phyloP scores from a whole-genome alignment of 2,329 filamentous ascomycete genomes.

The Paramyrothecium roridum region DNA sequence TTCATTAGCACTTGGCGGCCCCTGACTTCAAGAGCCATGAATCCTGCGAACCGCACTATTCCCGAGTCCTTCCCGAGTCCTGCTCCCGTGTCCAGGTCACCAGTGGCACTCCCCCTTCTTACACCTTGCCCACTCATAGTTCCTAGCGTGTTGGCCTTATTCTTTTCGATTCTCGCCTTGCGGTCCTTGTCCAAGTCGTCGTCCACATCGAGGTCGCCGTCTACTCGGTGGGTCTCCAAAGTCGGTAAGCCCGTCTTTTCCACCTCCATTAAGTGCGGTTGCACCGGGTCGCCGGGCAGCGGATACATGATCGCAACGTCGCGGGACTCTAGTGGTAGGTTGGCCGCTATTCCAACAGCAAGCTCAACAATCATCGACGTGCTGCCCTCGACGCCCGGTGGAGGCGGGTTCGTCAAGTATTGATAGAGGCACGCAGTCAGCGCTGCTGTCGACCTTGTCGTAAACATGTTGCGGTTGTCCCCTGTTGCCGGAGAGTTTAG shows the following conservation, averaged over 20 bases:
- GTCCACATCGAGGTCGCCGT: conserved; percentile 38
- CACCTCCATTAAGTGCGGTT: conserved; percentile 77
- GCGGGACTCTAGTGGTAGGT: conserved; percentile 85
- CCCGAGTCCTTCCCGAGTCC: conserved; percentile 41
- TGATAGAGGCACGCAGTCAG: conserved; percentile 68
- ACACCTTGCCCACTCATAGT: conserved; percentile 1
- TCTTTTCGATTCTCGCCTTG: conserved; percentile 39
- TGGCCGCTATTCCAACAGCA: conserved; percentile 78
- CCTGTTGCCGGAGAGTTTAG: conserved; percentile 64
- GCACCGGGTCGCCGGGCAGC: conserved; percentile 68
- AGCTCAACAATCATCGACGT: conserved; percentile 92
- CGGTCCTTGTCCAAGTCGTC: conserved; percentile 40
- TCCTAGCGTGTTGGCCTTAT: conserved; percentile 43
- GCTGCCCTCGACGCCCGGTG: conserved; percentile 79
- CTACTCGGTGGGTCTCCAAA: conserved; percentile 44
- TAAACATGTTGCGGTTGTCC: conserved; percentile 66
- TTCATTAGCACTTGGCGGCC: conserved; percentile 73
- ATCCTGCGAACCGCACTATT: conserved; percentile 72
- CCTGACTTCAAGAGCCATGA: conserved; percentile 71
- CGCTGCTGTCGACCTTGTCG: conserved; percentile 64
- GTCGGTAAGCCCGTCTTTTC: conserved; percentile 70
- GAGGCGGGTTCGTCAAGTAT: conserved; percentile 72
- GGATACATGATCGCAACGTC: conserved; percentile 89
- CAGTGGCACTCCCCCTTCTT: conserved; percentile 22
- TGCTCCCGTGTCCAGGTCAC: conserved; percentile 36